Evolutionary conservation across 345 rosid species (phyloP).

Genomic region (Ricinus communis): DNA sequence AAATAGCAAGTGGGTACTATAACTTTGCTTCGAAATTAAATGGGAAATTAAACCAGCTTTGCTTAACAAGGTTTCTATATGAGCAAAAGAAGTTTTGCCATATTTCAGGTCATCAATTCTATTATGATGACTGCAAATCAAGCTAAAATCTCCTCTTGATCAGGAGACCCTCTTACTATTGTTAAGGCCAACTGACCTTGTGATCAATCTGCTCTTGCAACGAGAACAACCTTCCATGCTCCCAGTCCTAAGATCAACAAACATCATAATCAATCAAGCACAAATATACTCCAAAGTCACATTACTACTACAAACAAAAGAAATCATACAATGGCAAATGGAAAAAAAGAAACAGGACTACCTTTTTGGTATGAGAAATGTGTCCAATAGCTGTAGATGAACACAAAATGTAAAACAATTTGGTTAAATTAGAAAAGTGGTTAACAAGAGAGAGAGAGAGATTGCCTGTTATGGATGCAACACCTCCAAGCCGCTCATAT

Average conservation of each 20-base stretch:
- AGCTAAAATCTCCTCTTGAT: no score
- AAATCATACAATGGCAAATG: not conserved
- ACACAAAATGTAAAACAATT: not conserved
- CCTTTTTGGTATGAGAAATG: conserved; percentile 72
- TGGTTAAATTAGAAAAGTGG: not conserved
- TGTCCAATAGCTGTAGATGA: conserved; percentile 61
- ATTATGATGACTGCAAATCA: no score
- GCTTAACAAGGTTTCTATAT: no score
- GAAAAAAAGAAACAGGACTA: conserved; percentile 24
- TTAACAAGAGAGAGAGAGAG: not conserved
- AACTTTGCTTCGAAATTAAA: not conserved
- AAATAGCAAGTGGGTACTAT: conserved; percentile 16
- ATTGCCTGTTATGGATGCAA: conserved; percentile 44
- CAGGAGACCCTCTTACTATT: not conserved
- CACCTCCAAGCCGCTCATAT: conserved; percentile 55
- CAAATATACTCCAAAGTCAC: no score
- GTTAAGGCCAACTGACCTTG: conserved; percentile 42
- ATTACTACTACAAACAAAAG: not conserved
- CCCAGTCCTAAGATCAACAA: conserved; percentile 62
- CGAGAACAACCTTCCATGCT: conserved; percentile 62
- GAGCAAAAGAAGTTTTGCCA: no score
- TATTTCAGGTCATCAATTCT: no score
- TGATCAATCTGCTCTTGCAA: conserved; percentile 81
- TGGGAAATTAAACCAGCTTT: no score
- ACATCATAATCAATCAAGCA: no score